Base-by-base conservation (phyloP, 805 yeast genomes). In the Ogataea neopini region DNA sequence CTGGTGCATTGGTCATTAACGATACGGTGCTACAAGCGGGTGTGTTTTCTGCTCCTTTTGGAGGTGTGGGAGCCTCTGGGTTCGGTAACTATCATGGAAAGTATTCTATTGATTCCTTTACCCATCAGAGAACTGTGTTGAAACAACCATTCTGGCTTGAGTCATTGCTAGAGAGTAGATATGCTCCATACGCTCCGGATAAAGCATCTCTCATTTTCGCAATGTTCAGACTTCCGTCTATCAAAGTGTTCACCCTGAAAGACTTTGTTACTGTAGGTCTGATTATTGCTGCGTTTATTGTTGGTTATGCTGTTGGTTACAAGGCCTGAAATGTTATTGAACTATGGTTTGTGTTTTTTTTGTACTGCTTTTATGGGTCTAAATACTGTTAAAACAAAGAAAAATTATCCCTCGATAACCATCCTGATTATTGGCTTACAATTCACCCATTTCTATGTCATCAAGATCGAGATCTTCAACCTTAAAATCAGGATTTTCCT, bases 61-160 rank as follows among this genome's bases (percentile, higher is more conserved):
- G 98, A 28, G 98, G 98, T 19, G 70, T 91, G 47, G 97, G 97
- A 11, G 63, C 63, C 13, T 88, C 96, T 0, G 98, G 98, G 1
- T 70, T 72, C 48, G 97, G 97, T 9, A 69, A 76, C 28, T 90
- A 89, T 67, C 97, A 90, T 62, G 96, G 97, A 3, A 68, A 67
- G 51, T 74, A 69, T 62, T 84, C 90, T 7, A 75, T 82, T 52
- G 79, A 81, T 38, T 73, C 86, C n/a, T 91, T 91, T 61, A 77
- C 89, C 1, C 96, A 88, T 64, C 79, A 79, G 61, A 77, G 96
- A 58, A 77, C 90, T 0, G 71, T 83, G 2, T 62, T 87, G 54
- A 76, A 73, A 40, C 88, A 85, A 62, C 83, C 85, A 13, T 42
- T 38, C 14, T 81, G 83, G 83, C 72, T 73, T 41, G 96, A 89